Percentiles rank a stretch among this genome's conserved stretches.
These are phyloP conservation scores for Xerophyta viscosa DNA, from an alignment of 106 monocot genomes.

Conservation along the genomic window DNA sequence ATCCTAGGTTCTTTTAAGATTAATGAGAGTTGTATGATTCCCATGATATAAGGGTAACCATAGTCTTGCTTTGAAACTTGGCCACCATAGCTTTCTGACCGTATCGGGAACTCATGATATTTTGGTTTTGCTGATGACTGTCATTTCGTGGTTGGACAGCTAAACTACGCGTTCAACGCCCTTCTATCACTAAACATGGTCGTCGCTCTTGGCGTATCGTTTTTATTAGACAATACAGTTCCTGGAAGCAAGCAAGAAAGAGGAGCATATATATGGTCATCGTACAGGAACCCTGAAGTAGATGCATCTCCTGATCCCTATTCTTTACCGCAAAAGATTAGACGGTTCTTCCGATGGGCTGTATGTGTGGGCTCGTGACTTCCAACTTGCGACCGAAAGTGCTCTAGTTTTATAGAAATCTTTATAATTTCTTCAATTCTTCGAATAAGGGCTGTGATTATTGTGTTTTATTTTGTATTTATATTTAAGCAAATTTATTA, in stretches of 20 bases:
- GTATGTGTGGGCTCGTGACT: conserved; percentile 66
- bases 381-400: no score
- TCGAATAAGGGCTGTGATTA: no score
- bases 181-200: conserved; percentile 91
- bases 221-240: conserved; percentile 92
- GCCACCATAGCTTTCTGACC: neutral
- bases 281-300: conserved; percentile 7
- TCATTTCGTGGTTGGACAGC: conserved; percentile 22
- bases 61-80: no score
- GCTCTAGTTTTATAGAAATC: no score
- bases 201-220: conserved; percentile 80
- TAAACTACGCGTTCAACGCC: conserved; percentile 72
- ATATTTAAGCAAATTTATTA: no score
- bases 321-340: conserved; percentile 52
- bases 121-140: neutral
- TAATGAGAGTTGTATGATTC: no score
- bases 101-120: neutral
- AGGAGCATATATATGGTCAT: conserved; percentile 93
- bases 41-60: no score
- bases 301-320: conserved; percentile 57
- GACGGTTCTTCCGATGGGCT: conserved; percentile 62
- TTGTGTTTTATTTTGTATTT: no score
- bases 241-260: conserved; percentile 92
- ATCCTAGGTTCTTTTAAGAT: no score
- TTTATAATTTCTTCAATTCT: no score